A percentile compares a stretch with the other conserved stretches of the same genome.
phyloP scores from a whole-genome alignment of 352 stramenopile genomes.

The Aphanomyces euteiches region DNA sequence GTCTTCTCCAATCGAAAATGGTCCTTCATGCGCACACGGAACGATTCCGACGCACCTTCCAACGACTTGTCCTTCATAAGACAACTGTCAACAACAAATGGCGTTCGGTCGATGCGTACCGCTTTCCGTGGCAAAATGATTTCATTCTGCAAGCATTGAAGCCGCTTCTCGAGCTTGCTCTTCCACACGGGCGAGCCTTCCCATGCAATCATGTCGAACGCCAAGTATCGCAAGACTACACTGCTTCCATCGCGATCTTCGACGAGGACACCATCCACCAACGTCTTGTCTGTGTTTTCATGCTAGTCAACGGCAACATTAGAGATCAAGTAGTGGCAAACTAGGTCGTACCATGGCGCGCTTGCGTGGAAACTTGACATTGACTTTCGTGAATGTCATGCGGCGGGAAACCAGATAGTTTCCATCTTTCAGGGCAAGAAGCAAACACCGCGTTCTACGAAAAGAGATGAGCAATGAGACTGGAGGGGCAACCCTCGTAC shows the following conservation, averaged over 20 bases:
- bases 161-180: slow-evolving; percentile 82
- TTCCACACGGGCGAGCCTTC: slow-evolving; percentile 78
- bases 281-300: slow-evolving; percentile 60
- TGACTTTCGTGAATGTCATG: slow-evolving; percentile 82
- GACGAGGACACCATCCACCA: slow-evolving; percentile 84
- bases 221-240: slow-evolving; percentile 71
- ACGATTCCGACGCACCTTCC: slow-evolving; percentile 75
- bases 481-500: slow-evolving; percentile 36
- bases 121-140: slow-evolving; percentile 84
- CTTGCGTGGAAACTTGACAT: slow-evolving; percentile 84
- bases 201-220: slow-evolving; percentile 80
- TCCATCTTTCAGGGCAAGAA: slow-evolving; percentile 61
- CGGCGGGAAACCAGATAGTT: slow-evolving; percentile 79
- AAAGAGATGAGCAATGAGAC: too few species aligned
- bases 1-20: slow-evolving; percentile 84
- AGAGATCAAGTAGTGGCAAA: slow-evolving; percentile 6
- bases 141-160: slow-evolving; percentile 86
- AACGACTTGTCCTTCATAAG: slow-evolving; percentile 59
- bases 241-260: slow-evolving; percentile 74
- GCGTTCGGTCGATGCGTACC: slow-evolving; percentile 37
- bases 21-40: slow-evolving; percentile 87
- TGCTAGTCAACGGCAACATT: slow-evolving; percentile 13
- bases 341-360: slow-evolving; percentile 46
- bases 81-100: not conserved
- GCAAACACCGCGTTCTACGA: slow-evolving; percentile 65